phyloP scores from a whole-genome alignment of 768 basidiomycete genomes.

The Hypholoma fasciculare region DNA sequence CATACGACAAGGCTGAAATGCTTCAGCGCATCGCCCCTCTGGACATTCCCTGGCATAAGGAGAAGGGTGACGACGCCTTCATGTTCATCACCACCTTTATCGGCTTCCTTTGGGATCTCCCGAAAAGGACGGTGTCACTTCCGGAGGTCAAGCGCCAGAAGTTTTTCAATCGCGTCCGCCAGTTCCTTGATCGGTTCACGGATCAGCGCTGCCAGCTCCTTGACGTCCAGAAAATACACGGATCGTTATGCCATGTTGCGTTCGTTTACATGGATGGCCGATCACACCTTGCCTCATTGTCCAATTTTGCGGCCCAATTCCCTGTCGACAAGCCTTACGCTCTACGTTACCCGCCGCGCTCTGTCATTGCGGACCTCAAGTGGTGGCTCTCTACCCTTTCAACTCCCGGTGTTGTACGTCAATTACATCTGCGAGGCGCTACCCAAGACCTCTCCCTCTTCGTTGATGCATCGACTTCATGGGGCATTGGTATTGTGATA shows the following conservation, averaged over 20 bases:
- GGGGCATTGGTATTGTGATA: constrained; percentile 11
- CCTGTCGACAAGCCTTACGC: too few species aligned
- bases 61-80: constrained; percentile 6
- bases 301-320: too few species aligned
- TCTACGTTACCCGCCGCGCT: constrained; percentile 16
- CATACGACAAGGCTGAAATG: neutral
- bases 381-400: too few species aligned
- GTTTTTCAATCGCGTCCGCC: constrained; percentile 15
- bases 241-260: constrained; percentile 8
- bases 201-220: neutral
- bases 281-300: constrained; percentile 25
- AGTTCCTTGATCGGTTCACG: constrained; percentile 5
- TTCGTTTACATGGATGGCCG: constrained; percentile 28
- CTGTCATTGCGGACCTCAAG: constrained; percentile 23
- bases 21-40: neutral
- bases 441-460: neutral
- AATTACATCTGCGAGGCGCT: constrained; percentile 1
- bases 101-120: constrained; percentile 35
- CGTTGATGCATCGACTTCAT: constrained; percentile 14
- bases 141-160: constrained; percentile 28
- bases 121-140: constrained; percentile 23
- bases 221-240: constrained; percentile 20
- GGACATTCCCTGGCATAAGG: constrained; percentile 5
- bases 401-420: too few species aligned
- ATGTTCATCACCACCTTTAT: constrained; percentile 28